Evolutionary conservation across 306 rosid species (phyloP).

Genomic region (Astragalus glycyphyllos): DNA sequence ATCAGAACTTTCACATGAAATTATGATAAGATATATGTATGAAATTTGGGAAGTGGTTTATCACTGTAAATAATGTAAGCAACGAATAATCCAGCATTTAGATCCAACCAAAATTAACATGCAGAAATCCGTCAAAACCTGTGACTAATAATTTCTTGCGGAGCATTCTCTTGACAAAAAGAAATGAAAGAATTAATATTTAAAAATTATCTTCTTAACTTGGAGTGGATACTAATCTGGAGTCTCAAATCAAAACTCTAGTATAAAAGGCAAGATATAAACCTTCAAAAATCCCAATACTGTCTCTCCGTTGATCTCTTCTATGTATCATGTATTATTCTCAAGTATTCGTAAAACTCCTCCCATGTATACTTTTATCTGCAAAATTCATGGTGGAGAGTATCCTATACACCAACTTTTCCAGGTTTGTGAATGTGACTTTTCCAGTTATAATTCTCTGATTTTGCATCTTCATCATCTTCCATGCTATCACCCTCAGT

Average conservation of each 20-base stretch:
- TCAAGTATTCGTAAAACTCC: slow-evolving; percentile 57
- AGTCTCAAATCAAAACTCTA: slow-evolving; percentile 55
- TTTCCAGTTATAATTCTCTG: slow-evolving; percentile 84
- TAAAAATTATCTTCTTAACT: slow-evolving; percentile 37
- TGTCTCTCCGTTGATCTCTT: slow-evolving; percentile 57
- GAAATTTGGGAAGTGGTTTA: slow-evolving; percentile 12
- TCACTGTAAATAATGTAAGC: slow-evolving; percentile 16
- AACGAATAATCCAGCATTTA: slow-evolving; percentile 28
- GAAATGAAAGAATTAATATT: slow-evolving; percentile 47
- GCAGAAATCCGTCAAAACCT: slow-evolving; percentile 30
- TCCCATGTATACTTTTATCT: slow-evolving; percentile 70
- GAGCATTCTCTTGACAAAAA: slow-evolving; percentile 37
- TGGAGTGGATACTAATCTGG: slow-evolving; percentile 40
- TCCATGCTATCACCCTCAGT: slow-evolving; percentile 72
- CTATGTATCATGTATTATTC: slow-evolving; percentile 52
- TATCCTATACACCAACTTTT: slow-evolving; percentile 77
- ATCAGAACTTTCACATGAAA: too few species aligned
- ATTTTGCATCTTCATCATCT: slow-evolving; percentile 81
- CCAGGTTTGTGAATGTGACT: slow-evolving; percentile 54
- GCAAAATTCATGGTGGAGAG: slow-evolving; percentile 80
- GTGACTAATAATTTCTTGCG: slow-evolving; percentile 37
- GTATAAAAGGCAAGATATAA: slow-evolving; percentile 64
- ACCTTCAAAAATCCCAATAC: slow-evolving; percentile 68
- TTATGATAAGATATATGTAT: background rate
- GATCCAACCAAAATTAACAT: slow-evolving; percentile 24